These are phyloP conservation scores for Penicillium sp. DNA, from an alignment of 2,329 filamentous ascomycete genomes.

Conservation along the genomic window DNA sequence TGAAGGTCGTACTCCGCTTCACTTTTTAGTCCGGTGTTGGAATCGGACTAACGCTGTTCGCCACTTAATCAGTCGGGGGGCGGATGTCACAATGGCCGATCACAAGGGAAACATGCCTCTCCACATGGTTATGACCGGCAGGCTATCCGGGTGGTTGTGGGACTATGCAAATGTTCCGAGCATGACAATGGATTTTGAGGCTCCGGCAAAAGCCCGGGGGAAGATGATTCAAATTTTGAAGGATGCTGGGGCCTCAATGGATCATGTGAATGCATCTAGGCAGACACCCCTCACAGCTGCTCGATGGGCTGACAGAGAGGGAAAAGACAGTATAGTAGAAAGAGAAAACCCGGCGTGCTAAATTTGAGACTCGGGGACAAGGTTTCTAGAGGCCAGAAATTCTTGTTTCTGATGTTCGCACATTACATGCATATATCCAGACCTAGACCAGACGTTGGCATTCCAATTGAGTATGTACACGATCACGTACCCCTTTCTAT, in stretches of 20 bases:
- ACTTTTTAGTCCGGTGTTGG: background rate
- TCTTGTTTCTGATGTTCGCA: too few relatives aligned
- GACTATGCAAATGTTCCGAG: too few relatives aligned
- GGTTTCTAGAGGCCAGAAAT: too few relatives aligned
- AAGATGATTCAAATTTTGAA: background rate
- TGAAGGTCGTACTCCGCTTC: background rate
- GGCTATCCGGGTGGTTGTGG: background rate
- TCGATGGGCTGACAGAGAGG: background rate
- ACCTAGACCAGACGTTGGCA: too few relatives aligned
- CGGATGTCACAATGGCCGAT: background rate
- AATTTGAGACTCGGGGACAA: too few relatives aligned
- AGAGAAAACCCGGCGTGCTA: too few relatives aligned
- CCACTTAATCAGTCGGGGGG: background rate
- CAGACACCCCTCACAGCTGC: background rate
- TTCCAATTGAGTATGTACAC: too few relatives aligned
- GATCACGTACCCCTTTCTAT: too few relatives aligned
- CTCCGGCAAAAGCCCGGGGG: background rate
- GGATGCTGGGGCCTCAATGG: background rate
- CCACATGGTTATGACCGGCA: background rate
- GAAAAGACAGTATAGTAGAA: too few relatives aligned
- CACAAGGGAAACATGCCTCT: background rate
- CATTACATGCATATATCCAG: too few relatives aligned
- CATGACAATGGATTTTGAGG: background rate
- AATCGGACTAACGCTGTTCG: background rate
- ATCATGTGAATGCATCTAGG: background rate